Percentiles rank a stretch among this genome's conserved stretches.
phyloP scores from a whole-genome alignment of 2,329 filamentous ascomycete genomes.

The Fusarium sp. region DNA sequence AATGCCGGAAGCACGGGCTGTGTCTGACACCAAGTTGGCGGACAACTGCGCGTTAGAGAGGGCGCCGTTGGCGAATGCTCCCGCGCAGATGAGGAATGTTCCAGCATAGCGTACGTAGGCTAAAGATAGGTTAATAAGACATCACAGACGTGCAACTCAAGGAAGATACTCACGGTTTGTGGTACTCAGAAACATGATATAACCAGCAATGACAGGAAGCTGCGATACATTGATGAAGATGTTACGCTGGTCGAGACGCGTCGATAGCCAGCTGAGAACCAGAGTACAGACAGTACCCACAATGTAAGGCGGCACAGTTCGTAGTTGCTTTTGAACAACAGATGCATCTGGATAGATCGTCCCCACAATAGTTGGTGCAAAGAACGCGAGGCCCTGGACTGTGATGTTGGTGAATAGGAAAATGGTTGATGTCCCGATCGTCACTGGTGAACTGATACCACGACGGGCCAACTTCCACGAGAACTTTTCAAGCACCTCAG shows the following conservation, averaged over 20 bases:
- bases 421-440: constrained; percentile 64
- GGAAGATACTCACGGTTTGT: constrained; percentile 43
- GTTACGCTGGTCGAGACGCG: constrained; percentile 66
- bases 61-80: constrained; percentile 59
- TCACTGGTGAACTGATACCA: constrained; percentile 58
- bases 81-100: constrained; percentile 63
- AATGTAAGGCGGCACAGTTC: constrained; percentile 62
- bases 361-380: constrained; percentile 71
- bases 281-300: constrained; percentile 64
- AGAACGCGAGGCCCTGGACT: constrained; percentile 74
- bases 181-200: constrained; percentile 72
- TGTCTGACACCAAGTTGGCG: constrained; percentile 33
- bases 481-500: constrained; percentile 53
- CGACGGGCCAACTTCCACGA: constrained; percentile 25
- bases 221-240: constrained; percentile 66
- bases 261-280: constrained; percentile 49
- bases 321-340: constrained; percentile 69
- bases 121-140: background rate
- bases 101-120: constrained; percentile 68
- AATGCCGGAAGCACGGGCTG: constrained; percentile 37
- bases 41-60: constrained; percentile 29
- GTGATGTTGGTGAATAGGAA: constrained; percentile 75
- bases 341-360: constrained; percentile 70
- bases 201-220: constrained; percentile 70
- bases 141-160: fast-evolving